Evolutionary conservation across 345 rosid genomes (phyloP).

Genomic region (Brassica juncea): DNA sequence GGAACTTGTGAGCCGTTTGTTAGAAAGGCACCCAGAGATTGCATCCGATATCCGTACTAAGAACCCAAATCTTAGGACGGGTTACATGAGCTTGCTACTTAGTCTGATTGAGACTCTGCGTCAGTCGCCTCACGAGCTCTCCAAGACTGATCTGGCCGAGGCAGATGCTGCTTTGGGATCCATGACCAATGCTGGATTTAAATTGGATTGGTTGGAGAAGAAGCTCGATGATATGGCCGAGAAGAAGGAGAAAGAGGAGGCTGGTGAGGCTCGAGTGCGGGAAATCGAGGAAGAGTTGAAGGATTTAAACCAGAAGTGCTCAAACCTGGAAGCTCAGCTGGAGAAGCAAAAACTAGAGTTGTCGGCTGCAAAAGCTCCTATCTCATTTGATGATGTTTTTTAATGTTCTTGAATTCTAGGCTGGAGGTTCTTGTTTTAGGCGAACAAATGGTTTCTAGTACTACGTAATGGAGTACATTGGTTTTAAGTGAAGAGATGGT

Average conservation of each 20-base stretch:
- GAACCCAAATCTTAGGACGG: neutral
- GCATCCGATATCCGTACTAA: neutral
- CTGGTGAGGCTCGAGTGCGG: neutral
- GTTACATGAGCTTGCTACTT: neutral
- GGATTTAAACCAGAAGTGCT: neutral
- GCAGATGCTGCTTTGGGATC: neutral
- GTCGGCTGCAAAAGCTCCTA: constrained; percentile 11
- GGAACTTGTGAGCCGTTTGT: neutral
- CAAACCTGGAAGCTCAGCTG: constrained; percentile 23
- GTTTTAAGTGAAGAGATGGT: too few relatives aligned
- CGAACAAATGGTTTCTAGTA: too few relatives aligned
- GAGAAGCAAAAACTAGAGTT: constrained; percentile 14
- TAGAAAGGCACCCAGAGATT: neutral
- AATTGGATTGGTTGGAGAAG: constrained; percentile 33
- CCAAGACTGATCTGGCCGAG: neutral
- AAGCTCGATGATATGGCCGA: constrained; percentile 6
- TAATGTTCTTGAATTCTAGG: neutral
- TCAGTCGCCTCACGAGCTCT: constrained; percentile 9
- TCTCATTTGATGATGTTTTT: constrained; percentile 11
- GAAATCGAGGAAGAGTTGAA: constrained; percentile 13
- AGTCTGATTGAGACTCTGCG: neutral
- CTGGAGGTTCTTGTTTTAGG: neutral
- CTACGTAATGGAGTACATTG: too few relatives aligned
- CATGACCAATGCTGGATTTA: constrained; percentile 21
- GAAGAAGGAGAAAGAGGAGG: neutral